Base-by-base conservation (phyloP, 2,329 filamentous ascomycete species). In the Cladosporium sp. region DNA sequence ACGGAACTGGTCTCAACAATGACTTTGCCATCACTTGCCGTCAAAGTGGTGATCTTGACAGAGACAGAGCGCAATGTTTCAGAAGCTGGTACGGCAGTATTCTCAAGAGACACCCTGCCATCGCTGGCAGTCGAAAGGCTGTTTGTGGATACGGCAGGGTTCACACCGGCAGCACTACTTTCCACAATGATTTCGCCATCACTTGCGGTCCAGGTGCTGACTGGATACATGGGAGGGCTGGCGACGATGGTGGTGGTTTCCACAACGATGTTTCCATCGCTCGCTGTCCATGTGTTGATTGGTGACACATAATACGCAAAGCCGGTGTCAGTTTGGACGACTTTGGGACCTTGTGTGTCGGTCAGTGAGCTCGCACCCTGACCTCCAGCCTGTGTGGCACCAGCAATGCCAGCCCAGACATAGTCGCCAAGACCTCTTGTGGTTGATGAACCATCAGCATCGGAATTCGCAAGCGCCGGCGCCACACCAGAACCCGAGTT, bases 401-500 rank as follows among this genome's bases (percentile, higher is more conserved):
- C 52, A 6, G 40, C 52, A 8, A 56, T 36, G 15, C 40, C 52
- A 36, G 52, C 34, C 52, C 52, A 56, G n/a, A 56, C 52, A 5
- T 37, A 47, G 20, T 45, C 39, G 2, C 28, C 52, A 15, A 47
- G 15, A 22, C 43, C 25, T 28, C 25, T 47, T 5, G 43, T 45
- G n/a, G 7, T 38, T 1, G 43, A 30, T 5, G 39, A 15, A 5
- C 8, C 22, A 11, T 12, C 37, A n/a, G 39, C 45, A 1, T 14
- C 1, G 3, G 17, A 37, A 7, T 28, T 37, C n/a, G 55, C 15
- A n/a, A 59, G 40, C 2, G 58, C 14, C 12, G 22, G 19, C 3
- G 55, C 45, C 1, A 49, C 55, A 22, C 36, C 34, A 5, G 55
- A 28, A 5, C 69, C 73, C 0, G 59, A 60, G 49, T 22, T 12